Base-by-base conservation (phyloP, 192 early-diverging fungal genomes). In the Mortierella claussenii region DNA sequence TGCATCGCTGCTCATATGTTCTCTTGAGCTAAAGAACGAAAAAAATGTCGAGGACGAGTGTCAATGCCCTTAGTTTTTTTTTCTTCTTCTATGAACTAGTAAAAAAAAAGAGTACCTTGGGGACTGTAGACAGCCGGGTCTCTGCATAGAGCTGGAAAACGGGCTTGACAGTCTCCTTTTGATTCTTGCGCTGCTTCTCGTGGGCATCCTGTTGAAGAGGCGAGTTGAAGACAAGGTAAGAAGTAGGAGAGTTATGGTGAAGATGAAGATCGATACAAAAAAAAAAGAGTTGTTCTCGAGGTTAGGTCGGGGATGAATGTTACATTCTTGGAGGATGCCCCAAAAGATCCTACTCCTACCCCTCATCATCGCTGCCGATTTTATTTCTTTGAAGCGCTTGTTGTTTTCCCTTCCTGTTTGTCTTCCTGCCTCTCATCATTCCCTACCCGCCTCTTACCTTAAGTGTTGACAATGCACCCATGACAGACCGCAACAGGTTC, bases 71-170 rank as follows among this genome's bases (percentile, higher is more conserved):
- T 13, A 40, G 13, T 40, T 40, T 40, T 40, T 40, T 40, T 40
- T 40, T 40, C 13, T 40, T 40, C 7, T 40, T 7, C 37, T 10
- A 10, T 40, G 37, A 40, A 40, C 13, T 48, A 20, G 24, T 10
- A 49, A 26, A 24, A 5, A 24, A 23, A 33, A 50, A 2, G 28
- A 27, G 44, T 62, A 76, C 73, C 50, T 66, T 76, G 55, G 73
- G 73, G 10, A 76, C 73, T 40, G 73, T 76, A 10, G 65, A 61
- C 20, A 76, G 64, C 21, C 73, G 51, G 21, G 57, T 61, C n/a
- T 76, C 73, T 36, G 73, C 73, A 51, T 76, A 76, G 1, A 76
- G 33, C 45, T 66, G 64, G 34, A 76, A 76, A 21, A 76, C 63
- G 17, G 73, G 73, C 32, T 31, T 65, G 27, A 59, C 49, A 23